These are phyloP conservation scores for Manihot esculenta DNA, from an alignment of 441 rosid genomes.

Conservation along the genomic window DNA sequence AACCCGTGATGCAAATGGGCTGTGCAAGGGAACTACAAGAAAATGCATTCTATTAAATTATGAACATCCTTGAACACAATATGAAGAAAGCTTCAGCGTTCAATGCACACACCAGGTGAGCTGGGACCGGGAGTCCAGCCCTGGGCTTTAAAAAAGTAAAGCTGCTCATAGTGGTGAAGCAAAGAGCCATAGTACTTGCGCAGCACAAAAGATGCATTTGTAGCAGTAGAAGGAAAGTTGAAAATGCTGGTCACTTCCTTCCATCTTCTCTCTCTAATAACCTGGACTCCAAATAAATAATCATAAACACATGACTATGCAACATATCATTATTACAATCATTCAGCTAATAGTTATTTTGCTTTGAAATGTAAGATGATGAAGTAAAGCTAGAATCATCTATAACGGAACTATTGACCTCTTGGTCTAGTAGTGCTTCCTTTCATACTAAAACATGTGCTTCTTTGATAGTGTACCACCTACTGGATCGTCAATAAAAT, in stretches of 20 bases:
- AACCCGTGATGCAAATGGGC: conserved; percentile 30
- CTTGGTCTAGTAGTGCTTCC: background rate
- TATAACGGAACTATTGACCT: background rate
- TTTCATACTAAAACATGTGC: background rate
- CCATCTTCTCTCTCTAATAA: conserved; percentile 85
- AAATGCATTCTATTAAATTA: conserved; percentile 1
- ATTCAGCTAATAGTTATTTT: background rate
- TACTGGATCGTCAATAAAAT: background rate
- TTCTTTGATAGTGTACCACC: background rate
- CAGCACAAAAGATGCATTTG: conserved; percentile 90
- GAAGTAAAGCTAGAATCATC: background rate
- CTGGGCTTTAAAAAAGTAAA: conserved; percentile 61
- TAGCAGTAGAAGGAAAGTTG: conserved; percentile 95
- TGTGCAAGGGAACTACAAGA: conserved; percentile 46
- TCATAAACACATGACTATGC: background rate
- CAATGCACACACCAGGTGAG: conserved; percentile 43
- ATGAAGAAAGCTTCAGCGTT: background rate
- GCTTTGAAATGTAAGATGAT: background rate
- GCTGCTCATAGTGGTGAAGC: conserved; percentile 75
- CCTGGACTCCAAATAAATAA: conserved; percentile 38
- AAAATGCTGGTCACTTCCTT: conserved; percentile 91
- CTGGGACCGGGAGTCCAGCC: conserved; percentile 46
- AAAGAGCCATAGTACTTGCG: conserved; percentile 87
- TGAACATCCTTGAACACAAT: background rate
- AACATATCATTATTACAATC: background rate